Evolutionary conservation across 1,284 basidiomycete species (phyloP), one percentile per base, ranked within the genome.

Genomic region (Sanghuangporus sanghuang): DNA sequence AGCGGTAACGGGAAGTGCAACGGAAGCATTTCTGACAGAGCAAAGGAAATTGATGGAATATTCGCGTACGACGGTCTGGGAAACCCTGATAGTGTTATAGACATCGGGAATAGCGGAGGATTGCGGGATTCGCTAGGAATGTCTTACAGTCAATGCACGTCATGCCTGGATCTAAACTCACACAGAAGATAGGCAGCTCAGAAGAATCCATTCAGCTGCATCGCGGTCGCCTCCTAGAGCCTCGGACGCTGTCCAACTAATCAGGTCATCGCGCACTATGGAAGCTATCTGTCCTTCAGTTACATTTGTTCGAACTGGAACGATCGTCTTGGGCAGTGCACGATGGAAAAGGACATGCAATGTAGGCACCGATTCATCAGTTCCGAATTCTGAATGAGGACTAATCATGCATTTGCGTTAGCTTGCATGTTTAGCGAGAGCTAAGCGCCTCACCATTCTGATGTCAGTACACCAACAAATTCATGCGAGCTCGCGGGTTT

Each of bases 201-300:
- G 76, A 6, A 95, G 75, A 2, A 91, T 75, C 85, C 89, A 93
- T 74, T 95, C 89, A 9, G 93, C 92, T 0, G 87, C 88, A 39
- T 85, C 76, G 35, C 66, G 70, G 71, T 94, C 92, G 0, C 88
- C 87, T 1, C 79, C 86, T 1, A 93, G 76, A 6, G 80, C 83
- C 67, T 89, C 83, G 21, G 81, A 73, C 0, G 90, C 86, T 57
- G 94, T 81, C 88, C 91, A 93, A 0, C 74, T 67, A 42, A 93
- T 77, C 16, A 94, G 74, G 57, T 86, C 79, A 3, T 79, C 68
- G 50, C 87, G 78, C 6, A 82, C 56, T 27, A 61, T 42, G 18
- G 54, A 18, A 21, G 64, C 27, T 32, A 70, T 65, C 11, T 59
- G 57, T 16, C 42, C 18, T 61, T 57, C 52, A 63, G 42, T 62